Evolutionary conservation across 75 land plant species (phyloP), one percentile per base, ranked within the genome.

Genomic region (Cunninghamia lanceolata): DNA sequence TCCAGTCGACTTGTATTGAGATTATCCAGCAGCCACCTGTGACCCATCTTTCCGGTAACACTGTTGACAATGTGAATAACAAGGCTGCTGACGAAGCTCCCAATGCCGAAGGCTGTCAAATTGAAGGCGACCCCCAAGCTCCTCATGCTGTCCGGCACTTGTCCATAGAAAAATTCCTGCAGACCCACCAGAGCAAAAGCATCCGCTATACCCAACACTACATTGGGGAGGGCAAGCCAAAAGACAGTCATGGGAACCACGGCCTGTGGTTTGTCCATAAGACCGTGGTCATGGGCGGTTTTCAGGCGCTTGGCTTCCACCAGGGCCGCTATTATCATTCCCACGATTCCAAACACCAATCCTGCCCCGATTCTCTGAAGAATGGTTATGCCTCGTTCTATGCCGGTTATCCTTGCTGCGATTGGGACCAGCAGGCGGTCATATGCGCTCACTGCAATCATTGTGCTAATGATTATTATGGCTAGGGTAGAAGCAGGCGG

Each of bases 191-290:
- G 82, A 16, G 87, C 70, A 66, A 92, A 92, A 21, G 89, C 88
- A 40, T 92, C 94, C 8, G 87, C 53, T 35, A 88, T 74, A 0
- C 90, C 90, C 59, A 87, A 50, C 53, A 92, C 80, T 1, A 92
- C 63, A 79, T 91, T 91, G 82, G 87, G 92, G 3, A 92, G 92
- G 40, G 91, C 87, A 28, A 92, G 85, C 90, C 91, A 89, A 83
- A 88, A 89, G 43, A 89, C 66, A 82, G 87, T 87, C 80, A 93
- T 88, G 9, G 94, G 92, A 8, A 89, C 74, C 3, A 86, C 38
- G 3, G 53, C 82, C 14, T 19, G 50, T 9, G 92, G 88, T 2
- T 85, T 4, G n/a, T 92, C 88, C 3, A 84, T 73, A 25, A 92
- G 56, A 13, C 85, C 89, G 38, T 59, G 83, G 25, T 50, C 76